Evolutionary conservation across 1,284 basidiomycete species (phyloP), one percentile per base, ranked within the genome.

Genomic region (Boletus semigastroideus): DNA sequence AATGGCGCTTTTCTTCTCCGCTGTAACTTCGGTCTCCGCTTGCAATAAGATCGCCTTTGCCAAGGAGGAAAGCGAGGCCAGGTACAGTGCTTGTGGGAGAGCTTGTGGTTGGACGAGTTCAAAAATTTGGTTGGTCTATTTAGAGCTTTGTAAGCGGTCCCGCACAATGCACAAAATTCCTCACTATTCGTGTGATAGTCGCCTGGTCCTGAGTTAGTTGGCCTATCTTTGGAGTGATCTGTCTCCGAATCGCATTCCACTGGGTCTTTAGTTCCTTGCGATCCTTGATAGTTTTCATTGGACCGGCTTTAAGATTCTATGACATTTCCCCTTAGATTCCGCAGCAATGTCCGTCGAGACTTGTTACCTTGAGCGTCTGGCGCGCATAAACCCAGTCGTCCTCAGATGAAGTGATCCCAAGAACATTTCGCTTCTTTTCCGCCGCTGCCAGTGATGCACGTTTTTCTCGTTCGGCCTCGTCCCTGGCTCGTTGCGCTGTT

Each of bases 21-120:
- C 94, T 2, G 90, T 85, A 7, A 98, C 92, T 71, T 99, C 96
- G 1, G 87, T 90, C 72, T 98, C 94, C 8, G 95, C 94, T 75
- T 98, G 97, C 33, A 90, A 80, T 41, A 98, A 83, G 52, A 99
- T 84, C 34, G 86, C 79, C 67, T 98, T 99, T 48, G 92, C 77
- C 20, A 97, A 79, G 19, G 94, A 90, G 22, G 92, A 95, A 22
- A 96, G 80, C 16, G 90, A 79, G 59, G 93, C 92, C 44, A 78
- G 72, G 70, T 95, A 96, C 12, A 86, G 73, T 10, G 69, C 65
- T 58, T 64, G 69, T 20, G 71, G 74, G 57, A 72, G 76, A 10
- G 53, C 75, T 55, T 56, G 66, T 56, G 60, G 72, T 44, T 62
- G 74, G 44, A 79, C 77, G 60, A 82, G 74, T 48, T 74, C 68